These are phyloP conservation scores for Didymella segeticola DNA, from an alignment of 2,329 filamentous ascomycete genomes.

Conservation along the genomic window DNA sequence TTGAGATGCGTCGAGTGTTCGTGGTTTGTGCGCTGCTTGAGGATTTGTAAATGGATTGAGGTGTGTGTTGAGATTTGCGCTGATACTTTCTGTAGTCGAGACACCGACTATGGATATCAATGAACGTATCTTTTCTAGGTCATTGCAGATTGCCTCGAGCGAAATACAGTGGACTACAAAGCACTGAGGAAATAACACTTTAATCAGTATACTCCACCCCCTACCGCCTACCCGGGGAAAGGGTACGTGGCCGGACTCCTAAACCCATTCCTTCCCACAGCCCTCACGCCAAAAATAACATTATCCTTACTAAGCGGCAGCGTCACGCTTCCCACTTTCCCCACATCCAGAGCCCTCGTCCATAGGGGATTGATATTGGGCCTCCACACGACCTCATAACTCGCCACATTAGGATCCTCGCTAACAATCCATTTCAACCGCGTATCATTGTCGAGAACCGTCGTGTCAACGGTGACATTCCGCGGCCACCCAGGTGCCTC, in stretches of 20 bases:
- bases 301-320: constrained; percentile 64
- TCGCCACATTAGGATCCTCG: constrained; percentile 50
- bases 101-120: no score
- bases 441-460: constrained; percentile 57
- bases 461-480: constrained; percentile 59
- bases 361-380: constrained; percentile 59
- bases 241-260: constrained; percentile 59
- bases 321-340: constrained; percentile 54
- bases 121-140: no score
- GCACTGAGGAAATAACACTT: no score
- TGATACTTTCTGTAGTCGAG: no score
- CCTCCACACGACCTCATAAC: constrained; percentile 65
- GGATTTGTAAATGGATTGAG: no score
- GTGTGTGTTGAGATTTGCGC: no score
- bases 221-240: constrained; percentile 46
- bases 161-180: no score
- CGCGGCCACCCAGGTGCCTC: constrained; percentile 58
- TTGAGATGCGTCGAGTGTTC: no score
- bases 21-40: no score
- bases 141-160: no score
- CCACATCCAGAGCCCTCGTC: constrained; percentile 59
- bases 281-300: constrained; percentile 63
- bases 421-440: constrained; percentile 57
- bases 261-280: constrained; percentile 59
- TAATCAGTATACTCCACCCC: no score